Evolutionary conservation across 768 basidiomycete species (phyloP).

Genomic region (Strobilomyces dryophilus): DNA sequence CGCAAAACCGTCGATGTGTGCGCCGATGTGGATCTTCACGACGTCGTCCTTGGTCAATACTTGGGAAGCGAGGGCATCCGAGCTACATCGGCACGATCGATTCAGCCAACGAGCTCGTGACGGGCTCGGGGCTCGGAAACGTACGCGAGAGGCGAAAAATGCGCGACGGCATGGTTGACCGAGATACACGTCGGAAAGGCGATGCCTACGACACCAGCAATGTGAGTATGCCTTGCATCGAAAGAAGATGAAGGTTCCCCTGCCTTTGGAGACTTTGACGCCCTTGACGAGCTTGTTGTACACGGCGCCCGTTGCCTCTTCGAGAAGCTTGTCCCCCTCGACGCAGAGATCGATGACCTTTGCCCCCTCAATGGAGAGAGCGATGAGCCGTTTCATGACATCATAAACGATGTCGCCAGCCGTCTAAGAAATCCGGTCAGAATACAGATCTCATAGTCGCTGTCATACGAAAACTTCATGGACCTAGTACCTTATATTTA

Average conservation of each 20-base stretch:
- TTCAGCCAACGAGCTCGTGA: slow-evolving; percentile 16
- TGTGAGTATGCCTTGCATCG: slow-evolving; percentile 5
- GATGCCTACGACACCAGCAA: slow-evolving; percentile 50
- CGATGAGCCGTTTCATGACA: slow-evolving; percentile 82
- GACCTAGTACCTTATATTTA: slow-evolving; percentile 70
- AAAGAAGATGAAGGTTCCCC: slow-evolving; percentile 19
- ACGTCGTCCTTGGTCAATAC: slow-evolving; percentile 81
- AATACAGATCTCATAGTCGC: slow-evolving; percentile 9
- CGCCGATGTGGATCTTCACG: slow-evolving; percentile 94
- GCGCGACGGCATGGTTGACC: slow-evolving; percentile 92
- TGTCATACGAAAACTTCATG: slow-evolving; percentile 13
- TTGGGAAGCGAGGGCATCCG: slow-evolving; percentile 67
- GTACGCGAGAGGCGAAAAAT: slow-evolving; percentile 94
- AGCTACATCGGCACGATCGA: slow-evolving; percentile 42
- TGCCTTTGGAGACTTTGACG: slow-evolving; percentile 84
- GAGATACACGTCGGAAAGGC: slow-evolving; percentile 94
- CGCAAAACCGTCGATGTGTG: slow-evolving; percentile 97
- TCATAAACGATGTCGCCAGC: slow-evolving; percentile 88
- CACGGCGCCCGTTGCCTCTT: slow-evolving; percentile 76
- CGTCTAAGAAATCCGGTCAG: slow-evolving; percentile 41
- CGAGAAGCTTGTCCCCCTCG: slow-evolving; percentile 91
- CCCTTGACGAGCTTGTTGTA: slow-evolving; percentile 92
- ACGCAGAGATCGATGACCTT: slow-evolving; percentile 87
- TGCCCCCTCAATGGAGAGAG: slow-evolving; percentile 72
- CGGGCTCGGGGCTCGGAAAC: slow-evolving; percentile 29